Percentiles rank a stretch among this genome's conserved stretches.
Conservation (phyloP, 1,139 yeast genomes). For the Wickerhamomyces sp. region DNA sequence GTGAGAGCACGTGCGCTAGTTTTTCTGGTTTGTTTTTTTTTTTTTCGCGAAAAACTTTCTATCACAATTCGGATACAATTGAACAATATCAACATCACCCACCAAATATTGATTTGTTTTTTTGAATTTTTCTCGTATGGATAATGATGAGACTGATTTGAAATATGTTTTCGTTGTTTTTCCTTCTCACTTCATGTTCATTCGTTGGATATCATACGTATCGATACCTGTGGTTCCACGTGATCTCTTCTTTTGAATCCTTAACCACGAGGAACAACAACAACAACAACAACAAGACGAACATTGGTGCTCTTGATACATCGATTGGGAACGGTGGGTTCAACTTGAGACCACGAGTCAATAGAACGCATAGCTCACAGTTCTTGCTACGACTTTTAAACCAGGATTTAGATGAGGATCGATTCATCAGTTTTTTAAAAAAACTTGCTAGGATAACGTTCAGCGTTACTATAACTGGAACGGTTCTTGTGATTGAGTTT, state of each 20-base stretch:
- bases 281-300: too few relatives aligned
- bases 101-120: too few relatives aligned
- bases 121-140: neutral
- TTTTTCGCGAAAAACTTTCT: too few relatives aligned
- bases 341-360: neutral
- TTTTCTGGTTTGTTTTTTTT: neutral
- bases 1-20: neutral
- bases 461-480: constrained; percentile 15
- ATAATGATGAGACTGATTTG: neutral
- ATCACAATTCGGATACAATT: neutral
- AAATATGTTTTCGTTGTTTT: constrained; percentile 1
- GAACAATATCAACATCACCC: neutral
- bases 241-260: constrained; percentile 19
- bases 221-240: constrained; percentile 15
- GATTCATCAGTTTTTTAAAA: constrained; percentile 6
- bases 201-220: constrained; percentile 15
- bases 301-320: too few relatives aligned
- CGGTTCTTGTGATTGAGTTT: constrained; percentile 19
- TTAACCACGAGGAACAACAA: constrained; percentile 4
- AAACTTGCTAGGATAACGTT: constrained; percentile 14
- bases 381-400: constrained; percentile 6
- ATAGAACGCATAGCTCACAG: constrained; percentile 8
- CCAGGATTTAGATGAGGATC: constrained; percentile 3
- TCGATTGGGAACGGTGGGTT: constrained; percentile 1
- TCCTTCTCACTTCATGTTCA: constrained; percentile 4